Percentiles rank a stretch among this genome's conserved stretches.
These are phyloP conservation scores for Phyllosticta paracitricarpa DNA, from an alignment of 2,329 filamentous ascomycete genomes.

Conservation along the genomic window DNA sequence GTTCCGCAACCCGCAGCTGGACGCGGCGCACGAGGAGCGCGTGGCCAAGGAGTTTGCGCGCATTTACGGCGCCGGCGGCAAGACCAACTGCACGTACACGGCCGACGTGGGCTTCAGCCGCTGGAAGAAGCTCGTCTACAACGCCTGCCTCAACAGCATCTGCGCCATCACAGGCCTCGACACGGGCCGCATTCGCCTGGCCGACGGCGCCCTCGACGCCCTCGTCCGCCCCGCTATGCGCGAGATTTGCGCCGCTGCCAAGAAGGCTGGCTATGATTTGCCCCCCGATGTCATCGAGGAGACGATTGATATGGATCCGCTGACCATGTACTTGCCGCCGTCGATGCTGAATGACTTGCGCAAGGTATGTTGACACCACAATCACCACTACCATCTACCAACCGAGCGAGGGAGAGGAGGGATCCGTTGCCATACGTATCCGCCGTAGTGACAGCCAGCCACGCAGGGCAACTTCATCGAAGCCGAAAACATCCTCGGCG, in stretches of 20 bases:
- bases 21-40: conserved; percentile 14
- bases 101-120: conserved; percentile 34
- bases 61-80: conserved; percentile 39
- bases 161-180: conserved; percentile 43
- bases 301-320: conserved; percentile 41
- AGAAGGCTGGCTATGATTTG: conserved; percentile 34
- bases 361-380: conserved; percentile 26
- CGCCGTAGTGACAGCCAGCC: not conserved
- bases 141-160: conserved; percentile 44
- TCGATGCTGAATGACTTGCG: conserved; percentile 46
- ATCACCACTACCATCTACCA: no score
- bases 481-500: conserved; percentile 46
- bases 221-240: conserved; percentile 45
- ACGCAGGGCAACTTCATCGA: conserved; percentile 45
- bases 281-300: conserved; percentile 34
- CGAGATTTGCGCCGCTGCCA: conserved; percentile 40
- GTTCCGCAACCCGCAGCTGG: conserved; percentile 33
- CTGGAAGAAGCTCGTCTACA: conserved; percentile 45
- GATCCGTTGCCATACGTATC: no score
- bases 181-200: conserved; percentile 40
- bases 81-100: conserved; percentile 34
- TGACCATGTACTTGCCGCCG: conserved; percentile 40
- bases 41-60: conserved; percentile 35
- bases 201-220: conserved; percentile 34
- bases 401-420: no score